Conservation (phyloP, 1,284 basidiomycete species). For the Salmacisia buchloeana region DNA sequence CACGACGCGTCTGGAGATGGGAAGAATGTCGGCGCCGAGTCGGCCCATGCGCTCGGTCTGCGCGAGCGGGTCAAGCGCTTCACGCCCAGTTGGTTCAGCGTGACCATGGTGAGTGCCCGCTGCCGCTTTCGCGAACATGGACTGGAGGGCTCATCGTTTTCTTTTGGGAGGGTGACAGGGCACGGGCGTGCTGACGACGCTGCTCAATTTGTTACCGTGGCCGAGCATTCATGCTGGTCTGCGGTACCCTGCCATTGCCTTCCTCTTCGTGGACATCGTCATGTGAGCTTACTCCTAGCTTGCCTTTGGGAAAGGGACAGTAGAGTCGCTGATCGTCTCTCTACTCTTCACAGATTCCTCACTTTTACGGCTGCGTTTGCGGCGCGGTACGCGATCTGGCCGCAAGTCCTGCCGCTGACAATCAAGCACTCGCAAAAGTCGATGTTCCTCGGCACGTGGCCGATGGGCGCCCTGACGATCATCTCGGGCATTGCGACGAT, state of each 20-base stretch:
- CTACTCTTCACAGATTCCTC: slow-evolving; percentile 18
- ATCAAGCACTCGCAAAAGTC: slow-evolving; percentile 26
- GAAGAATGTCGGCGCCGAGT: no score
- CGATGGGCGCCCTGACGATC: slow-evolving; percentile 29
- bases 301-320: neutral
- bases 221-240: slow-evolving; percentile 22
- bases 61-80: neutral
- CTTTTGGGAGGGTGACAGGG: neutral
- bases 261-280: slow-evolving; percentile 23
- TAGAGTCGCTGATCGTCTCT: neutral
- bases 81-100: neutral
- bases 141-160: neutral
- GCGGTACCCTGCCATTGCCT: slow-evolving; percentile 20
- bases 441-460: slow-evolving; percentile 8
- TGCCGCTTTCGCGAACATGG: neutral
- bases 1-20: no score
- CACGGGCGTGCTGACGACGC: neutral
- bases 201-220: slow-evolving; percentile 28
- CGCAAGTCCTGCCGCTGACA: slow-evolving; percentile 35
- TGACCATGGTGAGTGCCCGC: neutral
- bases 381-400: slow-evolving; percentile 33
- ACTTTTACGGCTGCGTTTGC: slow-evolving; percentile 28
- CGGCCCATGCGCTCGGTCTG: no score
- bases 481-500: slow-evolving; percentile 30
- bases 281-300: slow-evolving; percentile 5